phyloP scores from a whole-genome alignment of 2,329 filamentous ascomycete species.

The Waltergamsia citrina region DNA sequence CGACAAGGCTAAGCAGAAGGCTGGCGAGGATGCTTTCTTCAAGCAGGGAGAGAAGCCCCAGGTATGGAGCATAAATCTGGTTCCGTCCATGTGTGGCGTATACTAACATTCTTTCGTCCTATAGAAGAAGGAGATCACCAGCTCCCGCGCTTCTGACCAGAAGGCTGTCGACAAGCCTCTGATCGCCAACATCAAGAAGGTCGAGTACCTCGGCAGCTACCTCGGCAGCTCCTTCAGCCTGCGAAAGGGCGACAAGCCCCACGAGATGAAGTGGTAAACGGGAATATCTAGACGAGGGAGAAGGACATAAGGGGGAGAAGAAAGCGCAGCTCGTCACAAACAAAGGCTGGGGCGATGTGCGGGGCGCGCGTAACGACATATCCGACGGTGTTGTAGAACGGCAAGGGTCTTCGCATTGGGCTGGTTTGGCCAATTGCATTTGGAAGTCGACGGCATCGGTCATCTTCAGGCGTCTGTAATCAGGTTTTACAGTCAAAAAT shows the following conservation, averaged over 20 bases:
- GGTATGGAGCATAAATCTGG: too few species aligned
- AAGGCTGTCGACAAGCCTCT: slow-evolving; percentile 97
- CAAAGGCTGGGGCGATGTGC: slow-evolving; percentile 1
- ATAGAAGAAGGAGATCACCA: slow-evolving; percentile 95
- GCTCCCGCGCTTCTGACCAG: slow-evolving; percentile 90
- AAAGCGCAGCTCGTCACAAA: slow-evolving; percentile 4
- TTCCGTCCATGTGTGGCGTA: too few species aligned
- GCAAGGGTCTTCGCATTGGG: slow-evolving; percentile 36
- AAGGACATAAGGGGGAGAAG: slow-evolving; percentile 3
- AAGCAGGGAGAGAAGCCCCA: slow-evolving; percentile 97
- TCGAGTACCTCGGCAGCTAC: slow-evolving; percentile 88
- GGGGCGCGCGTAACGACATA: slow-evolving; percentile 5
- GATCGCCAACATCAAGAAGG: slow-evolving; percentile 96
- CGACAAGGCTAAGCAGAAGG: slow-evolving; percentile 93
- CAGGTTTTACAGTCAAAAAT: slow-evolving; percentile 52
- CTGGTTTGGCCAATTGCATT: slow-evolving; percentile 56
- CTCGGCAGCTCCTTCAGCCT: slow-evolving; percentile 94
- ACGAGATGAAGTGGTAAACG: slow-evolving; percentile 98
- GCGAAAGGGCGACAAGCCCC: slow-evolving; percentile 98
- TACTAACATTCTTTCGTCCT: too few species aligned
- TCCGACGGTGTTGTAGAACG: slow-evolving; percentile 28
- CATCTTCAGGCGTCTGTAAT: slow-evolving; percentile 59
- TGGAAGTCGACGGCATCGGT: slow-evolving; percentile 57
- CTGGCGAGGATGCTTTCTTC: slow-evolving; percentile 97
- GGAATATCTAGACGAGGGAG: slow-evolving; percentile 7